Base-by-base conservation (phyloP, 306 rosid genomes). In the Parietaria judaica region DNA sequence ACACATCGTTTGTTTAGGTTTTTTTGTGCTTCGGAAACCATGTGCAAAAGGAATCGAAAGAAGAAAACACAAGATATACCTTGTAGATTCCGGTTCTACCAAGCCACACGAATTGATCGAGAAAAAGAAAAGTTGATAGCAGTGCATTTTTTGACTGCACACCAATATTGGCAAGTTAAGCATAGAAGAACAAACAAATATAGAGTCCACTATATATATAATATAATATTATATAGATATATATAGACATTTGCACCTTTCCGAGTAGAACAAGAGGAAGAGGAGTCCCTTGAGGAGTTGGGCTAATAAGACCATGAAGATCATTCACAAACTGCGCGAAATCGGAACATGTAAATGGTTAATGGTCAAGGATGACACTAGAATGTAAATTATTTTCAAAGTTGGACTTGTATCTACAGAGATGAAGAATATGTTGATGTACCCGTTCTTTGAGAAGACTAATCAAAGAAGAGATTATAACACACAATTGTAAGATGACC, bases 91-190 rank as follows among this genome's bases (percentile, higher is more conserved):
- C 97, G 0, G 95, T 31, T 72, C 95, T 87, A 43, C 97, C 83
- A 46, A 87, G 95, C 97, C 97, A 90, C 66, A 85, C 97, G 58
- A 90, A 70, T 90, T 90, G 97, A 83, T 90, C 97, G 31, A 87
- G 97, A 77, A 87, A 80, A 62, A 90, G 86, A 83, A 90, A 90
- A 64, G 96, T 87, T 68, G 97, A 85, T 49, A 90, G 73, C 62
- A 87, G 68, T n/a, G 95, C 91, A 38, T 90, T 85, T 79, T 90
- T 90, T 67, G 89, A 87, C 97, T 90, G 89, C 16, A 58, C 62
- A 34, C 6, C 48, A 72, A 46, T 41, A 66, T 11, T 43, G 56
- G 44, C 49, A 44, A 49, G 23, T 8, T 17, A 37, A 4, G n/a
- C 34, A 41, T 8, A 31, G 2, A 11, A 14, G 4, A 15, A 11